Conservation (phyloP, 2,329 filamentous ascomycete genomes). For the Cladosporium sp. region DNA sequence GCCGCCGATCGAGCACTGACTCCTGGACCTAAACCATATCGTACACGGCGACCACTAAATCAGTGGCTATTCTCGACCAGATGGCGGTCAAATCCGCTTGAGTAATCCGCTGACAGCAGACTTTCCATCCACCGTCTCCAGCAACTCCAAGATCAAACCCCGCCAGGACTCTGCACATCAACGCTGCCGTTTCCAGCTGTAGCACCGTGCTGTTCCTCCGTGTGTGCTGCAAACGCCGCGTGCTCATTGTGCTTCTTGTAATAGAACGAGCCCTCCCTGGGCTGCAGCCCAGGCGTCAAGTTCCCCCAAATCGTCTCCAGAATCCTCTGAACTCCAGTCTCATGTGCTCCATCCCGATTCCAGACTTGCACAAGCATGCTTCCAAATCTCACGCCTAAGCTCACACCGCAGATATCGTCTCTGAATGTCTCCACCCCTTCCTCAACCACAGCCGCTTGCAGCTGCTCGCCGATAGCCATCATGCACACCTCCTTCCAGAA, state of each 20-base stretch:
- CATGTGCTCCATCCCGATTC: conserved; percentile 82
- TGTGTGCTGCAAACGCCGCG: conserved; percentile 53
- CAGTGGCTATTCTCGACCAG: too few species aligned
- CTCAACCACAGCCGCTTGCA: conserved; percentile 67
- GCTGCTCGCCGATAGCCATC: conserved; percentile 75
- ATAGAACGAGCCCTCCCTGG: conserved; percentile 61
- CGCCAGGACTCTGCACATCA: neutral
- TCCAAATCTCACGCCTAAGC: conserved; percentile 83
- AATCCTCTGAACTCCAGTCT: conserved; percentile 71
- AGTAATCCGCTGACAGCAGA: too few species aligned
- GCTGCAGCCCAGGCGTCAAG: conserved; percentile 67
- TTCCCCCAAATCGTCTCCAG: conserved; percentile 69
- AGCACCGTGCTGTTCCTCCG: neutral
- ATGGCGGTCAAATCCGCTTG: too few species aligned
- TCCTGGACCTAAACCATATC: too few species aligned
- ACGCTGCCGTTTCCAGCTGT: neutral
- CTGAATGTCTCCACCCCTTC: conserved; percentile 52
- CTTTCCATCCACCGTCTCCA: too few species aligned
- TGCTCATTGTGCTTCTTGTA: conserved; percentile 88
- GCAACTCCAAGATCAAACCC: too few species aligned
- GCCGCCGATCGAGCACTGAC: too few species aligned
- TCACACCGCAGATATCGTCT: conserved; percentile 82
- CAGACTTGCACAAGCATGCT: conserved; percentile 84
- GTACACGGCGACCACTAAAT: too few species aligned
- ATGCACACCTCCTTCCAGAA: conserved; percentile 80